Evolutionary conservation across 2,329 filamentous ascomycete genomes (phyloP).

Genomic region (Penicillium sp.): DNA sequence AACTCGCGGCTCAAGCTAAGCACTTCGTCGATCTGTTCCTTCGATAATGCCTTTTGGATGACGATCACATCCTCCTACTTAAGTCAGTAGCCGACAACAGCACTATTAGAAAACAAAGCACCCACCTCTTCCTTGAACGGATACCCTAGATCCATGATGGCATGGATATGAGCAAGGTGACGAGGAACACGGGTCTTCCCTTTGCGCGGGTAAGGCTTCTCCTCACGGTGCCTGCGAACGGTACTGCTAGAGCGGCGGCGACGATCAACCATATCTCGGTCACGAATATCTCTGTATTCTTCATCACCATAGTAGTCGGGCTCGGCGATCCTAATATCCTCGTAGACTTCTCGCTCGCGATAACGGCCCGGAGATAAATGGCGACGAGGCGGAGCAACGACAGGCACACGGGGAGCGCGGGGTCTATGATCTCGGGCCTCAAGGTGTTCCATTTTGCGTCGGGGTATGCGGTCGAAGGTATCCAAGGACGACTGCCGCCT

Average conservation of each 20-base stretch:
- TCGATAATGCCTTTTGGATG: slow-evolving; percentile 79
- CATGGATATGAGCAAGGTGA: slow-evolving; percentile 74
- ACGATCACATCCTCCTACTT: slow-evolving; percentile 73
- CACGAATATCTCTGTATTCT: slow-evolving; percentile 66
- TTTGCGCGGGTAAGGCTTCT: slow-evolving; percentile 67
- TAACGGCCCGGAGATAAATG: slow-evolving; percentile 56
- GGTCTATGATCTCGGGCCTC: slow-evolving; percentile 43
- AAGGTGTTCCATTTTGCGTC: slow-evolving; percentile 51
- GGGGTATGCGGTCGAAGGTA: slow-evolving; percentile 77
- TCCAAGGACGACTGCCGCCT: slow-evolving; percentile 86
- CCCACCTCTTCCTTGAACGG: slow-evolving; percentile 82
- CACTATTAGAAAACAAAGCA: slow-evolving; percentile 3
- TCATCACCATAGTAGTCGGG: slow-evolving; percentile 70
- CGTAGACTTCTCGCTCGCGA: slow-evolving; percentile 59
- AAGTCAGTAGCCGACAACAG: slow-evolving; percentile 34
- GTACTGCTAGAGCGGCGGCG: slow-evolving; percentile 49
- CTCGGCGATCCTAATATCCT: slow-evolving; percentile 68
- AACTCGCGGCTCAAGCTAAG: slow-evolving; percentile 74
- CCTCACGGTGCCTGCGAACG: slow-evolving; percentile 34
- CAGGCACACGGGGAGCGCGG: slow-evolving; percentile 65
- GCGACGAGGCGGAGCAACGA: slow-evolving; percentile 49
- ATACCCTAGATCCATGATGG: slow-evolving; percentile 80
- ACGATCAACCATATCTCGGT: slow-evolving; percentile 56
- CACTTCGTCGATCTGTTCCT: slow-evolving; percentile 87
- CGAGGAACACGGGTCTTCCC: slow-evolving; percentile 88